Evolutionary conservation across 106 monocot genomes (phyloP), one percentile per base, ranked within the genome.

Genomic region (Dioscorea alata): DNA sequence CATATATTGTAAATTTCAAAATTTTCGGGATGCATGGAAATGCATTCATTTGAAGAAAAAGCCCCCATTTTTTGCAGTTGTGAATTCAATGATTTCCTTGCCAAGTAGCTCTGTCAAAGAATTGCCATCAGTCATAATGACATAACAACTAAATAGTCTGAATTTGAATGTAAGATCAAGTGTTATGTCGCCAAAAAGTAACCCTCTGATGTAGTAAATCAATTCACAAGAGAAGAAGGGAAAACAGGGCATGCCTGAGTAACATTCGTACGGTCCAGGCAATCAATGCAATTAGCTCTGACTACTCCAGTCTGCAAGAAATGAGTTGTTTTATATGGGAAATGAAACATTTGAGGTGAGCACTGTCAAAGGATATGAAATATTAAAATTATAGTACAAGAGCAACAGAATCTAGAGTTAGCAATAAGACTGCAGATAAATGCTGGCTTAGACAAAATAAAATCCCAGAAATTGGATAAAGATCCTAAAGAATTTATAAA

Each of bases 231-330:
- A 54, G 54, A 54, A 54, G 15, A 48, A 49, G 61, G 13, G 20
- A 48, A 14, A 13, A 15, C n/a, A 13, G 13, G 9, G 50, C 70
- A 78, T 75, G 92, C 96, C 96, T 96, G 96, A n/a, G 96, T 92
- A 22, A 96, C 96, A 82, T 96, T 96, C 51, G 96, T 96, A 4
- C 96, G 84, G 58, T 96, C 96, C 35, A 96, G 82, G 61, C 96
- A 96, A 75, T 96, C 96, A 61, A 96, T 89, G 80, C 96, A 96
- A 82, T 96, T 96, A 60, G 75, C 59, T 53, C 96, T 85, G 67
- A 88, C 68, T 66, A 89, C 63, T 53, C 96, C 92, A 59, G 52
- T 84, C 61, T 96, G 96, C 75, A 23, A 52, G n/a, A 65, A 42
- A 31, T 6, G 15, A 19, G 57, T 0, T 58, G 22, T 7, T 7